phyloP scores from a whole-genome alignment of 75 land plant genomes.

The Sequoiadendron giganteum region DNA sequence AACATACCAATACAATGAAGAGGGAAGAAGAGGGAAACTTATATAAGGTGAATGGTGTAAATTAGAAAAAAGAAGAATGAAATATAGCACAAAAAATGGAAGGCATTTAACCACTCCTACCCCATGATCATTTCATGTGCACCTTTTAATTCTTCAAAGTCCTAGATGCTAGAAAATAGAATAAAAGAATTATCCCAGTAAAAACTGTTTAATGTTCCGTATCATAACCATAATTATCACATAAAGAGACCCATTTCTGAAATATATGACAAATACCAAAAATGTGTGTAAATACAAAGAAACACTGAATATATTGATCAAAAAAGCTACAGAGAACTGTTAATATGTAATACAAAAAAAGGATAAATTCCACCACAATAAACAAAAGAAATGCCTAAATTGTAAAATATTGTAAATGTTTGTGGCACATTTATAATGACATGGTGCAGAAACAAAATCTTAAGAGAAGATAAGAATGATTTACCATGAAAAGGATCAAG shows the following conservation, averaged over 20 bases:
- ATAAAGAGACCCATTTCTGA: not conserved
- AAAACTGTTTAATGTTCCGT: not conserved
- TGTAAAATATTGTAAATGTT: not conserved
- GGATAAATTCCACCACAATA: not conserved
- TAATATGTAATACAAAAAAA: not conserved
- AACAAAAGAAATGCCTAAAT: not conserved
- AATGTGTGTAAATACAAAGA: not conserved
- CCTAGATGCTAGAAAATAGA: not conserved
- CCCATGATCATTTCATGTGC: not conserved
- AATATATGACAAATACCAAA: not conserved
- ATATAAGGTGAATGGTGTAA: not conserved
- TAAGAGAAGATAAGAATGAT: not conserved
- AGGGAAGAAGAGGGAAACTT: not conserved
- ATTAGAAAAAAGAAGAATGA: not conserved
- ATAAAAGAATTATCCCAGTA: not conserved
- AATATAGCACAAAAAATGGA: not conserved
- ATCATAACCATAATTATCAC: not conserved
- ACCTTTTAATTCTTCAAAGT: not conserved
- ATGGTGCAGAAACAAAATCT: not conserved
- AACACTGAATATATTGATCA: not conserved
- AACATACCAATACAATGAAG: not conserved
- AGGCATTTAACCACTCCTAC: not conserved
- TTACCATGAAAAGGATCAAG: not conserved
- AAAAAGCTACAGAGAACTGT: not conserved
- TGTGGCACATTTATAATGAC: not conserved